A percentile compares a stretch with the other conserved stretches of the same genome.
Conservation (phyloP, 108 stramenopile genomes). For the Pseudonitzschia pungens region DNA sequence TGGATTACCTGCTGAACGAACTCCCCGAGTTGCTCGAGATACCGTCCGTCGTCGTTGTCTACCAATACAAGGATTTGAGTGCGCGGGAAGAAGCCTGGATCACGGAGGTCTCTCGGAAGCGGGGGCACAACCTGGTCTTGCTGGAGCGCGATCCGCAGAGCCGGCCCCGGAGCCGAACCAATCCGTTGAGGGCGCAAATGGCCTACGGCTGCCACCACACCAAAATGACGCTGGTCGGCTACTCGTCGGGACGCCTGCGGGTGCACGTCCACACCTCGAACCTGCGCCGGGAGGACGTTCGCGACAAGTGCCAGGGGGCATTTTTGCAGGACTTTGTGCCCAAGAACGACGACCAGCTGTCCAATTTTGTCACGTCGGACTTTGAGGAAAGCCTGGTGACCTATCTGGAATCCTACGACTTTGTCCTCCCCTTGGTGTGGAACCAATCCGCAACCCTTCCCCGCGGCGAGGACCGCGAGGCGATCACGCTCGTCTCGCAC, state of each 20-base stretch:
- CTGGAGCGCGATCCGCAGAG: slow-evolving; percentile 15
- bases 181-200: slow-evolving; percentile 28
- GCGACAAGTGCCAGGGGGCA: slow-evolving; percentile 47
- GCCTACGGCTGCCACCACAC: slow-evolving; percentile 74
- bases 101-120: slow-evolving; percentile 13
- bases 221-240: slow-evolving; percentile 75
- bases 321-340: slow-evolving; percentile 74
- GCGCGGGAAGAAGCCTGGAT: slow-evolving; percentile 21
- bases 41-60: slow-evolving; percentile 56
- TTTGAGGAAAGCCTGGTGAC: slow-evolving; percentile 68
- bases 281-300: slow-evolving; percentile 50
- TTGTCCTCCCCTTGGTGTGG: slow-evolving; percentile 17
- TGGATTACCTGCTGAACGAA: slow-evolving; percentile 53
- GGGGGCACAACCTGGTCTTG: slow-evolving; percentile 22
- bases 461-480: not conserved
- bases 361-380: slow-evolving; percentile 11
- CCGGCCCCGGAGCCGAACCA: slow-evolving; percentile 27
- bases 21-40: slow-evolving; percentile 58
- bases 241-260: slow-evolving; percentile 47
- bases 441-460: not conserved
- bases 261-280: slow-evolving; percentile 80
- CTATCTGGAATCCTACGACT: slow-evolving; percentile 67
- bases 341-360: slow-evolving; percentile 34
- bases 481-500: slow-evolving; percentile 31
- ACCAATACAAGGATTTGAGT: slow-evolving; percentile 34